phyloP scores from a whole-genome alignment of 2,329 filamentous ascomycete genomes.

The Aspergillus sp. region DNA sequence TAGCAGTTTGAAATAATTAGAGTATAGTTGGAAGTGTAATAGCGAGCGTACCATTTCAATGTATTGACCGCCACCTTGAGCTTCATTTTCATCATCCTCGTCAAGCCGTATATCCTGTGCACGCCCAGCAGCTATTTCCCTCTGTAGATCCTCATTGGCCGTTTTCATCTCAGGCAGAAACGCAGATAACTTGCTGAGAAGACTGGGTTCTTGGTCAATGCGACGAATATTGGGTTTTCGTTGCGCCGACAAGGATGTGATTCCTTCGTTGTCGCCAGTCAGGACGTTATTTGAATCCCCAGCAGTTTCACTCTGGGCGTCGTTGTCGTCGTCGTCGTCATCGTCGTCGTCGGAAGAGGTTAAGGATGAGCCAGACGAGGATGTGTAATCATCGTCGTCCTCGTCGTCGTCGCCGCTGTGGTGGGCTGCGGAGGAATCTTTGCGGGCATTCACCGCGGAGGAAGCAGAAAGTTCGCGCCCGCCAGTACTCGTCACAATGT shows the following conservation, averaged over 20 bases:
- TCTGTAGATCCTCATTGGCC: conserved; percentile 44
- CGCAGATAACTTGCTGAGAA: conserved; percentile 39
- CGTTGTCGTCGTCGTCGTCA: conserved; percentile 25
- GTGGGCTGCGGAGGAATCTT: neutral
- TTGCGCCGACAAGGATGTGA: conserved; percentile 30
- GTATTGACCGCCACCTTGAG: conserved; percentile 35
- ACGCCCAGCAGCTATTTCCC: conserved; percentile 36
- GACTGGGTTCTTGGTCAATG: conserved; percentile 25
- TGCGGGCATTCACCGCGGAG: conserved; percentile 6
- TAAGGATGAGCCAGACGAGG: conserved; percentile 20
- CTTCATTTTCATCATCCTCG: conserved; percentile 29
- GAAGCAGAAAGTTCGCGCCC: conserved; percentile 5
- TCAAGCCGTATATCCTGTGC: conserved; percentile 35
- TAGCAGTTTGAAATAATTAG: neutral
- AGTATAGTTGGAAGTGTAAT: neutral
- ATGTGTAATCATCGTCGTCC: conserved; percentile 24
- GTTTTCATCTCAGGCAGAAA: conserved; percentile 45
- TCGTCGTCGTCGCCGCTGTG: conserved; percentile 12
- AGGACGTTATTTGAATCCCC: neutral
- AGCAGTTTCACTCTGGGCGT: conserved; percentile 16
- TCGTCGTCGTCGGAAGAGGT: conserved; percentile 22
- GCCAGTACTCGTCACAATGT: neutral
- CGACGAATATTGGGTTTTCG: conserved; percentile 36
- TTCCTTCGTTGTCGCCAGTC: conserved; percentile 9
- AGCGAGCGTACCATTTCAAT: conserved; percentile 43